Base-by-base conservation (phyloP, 1,139 yeast species). In the Kurtzmaniella natalensis region DNA sequence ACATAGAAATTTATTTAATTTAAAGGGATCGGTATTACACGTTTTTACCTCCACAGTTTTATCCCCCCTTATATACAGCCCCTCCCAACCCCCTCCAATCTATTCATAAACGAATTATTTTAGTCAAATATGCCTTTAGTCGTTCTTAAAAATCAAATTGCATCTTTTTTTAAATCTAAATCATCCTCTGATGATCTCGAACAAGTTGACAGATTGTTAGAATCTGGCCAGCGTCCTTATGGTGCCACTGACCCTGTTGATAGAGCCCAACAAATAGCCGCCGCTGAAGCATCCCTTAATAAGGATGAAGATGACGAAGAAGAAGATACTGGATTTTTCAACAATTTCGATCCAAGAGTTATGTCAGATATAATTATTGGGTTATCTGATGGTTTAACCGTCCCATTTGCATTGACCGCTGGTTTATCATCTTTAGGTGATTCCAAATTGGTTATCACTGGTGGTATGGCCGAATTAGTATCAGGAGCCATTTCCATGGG, bases 401-500 rank as follows among this genome's bases (percentile, higher is more conserved):
- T 83, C 31, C 94, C 94, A 14, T 83, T 83, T 65, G 92, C 94
- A 5, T 68, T 83, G 46, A 83, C 92, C 4, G 92, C 94, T 0
- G 94, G 92, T 28, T 66, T 83, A 38, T 81, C 88, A 1, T 80
- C 88, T 1, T 64, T 83, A 38, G 94, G 94, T 38, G 82, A 81
- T 50, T 64, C 88, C 11, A 78, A 71, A 51, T 65, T 83, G 49
- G 94, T 83, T 25, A 81, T 83, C 35, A 81, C 92, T 16, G 94
- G 92, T 68, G 94, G 92, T 25, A 76, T 83, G 75, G 92, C 92
- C 3, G 94, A 83, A 57, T 66, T 83, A 49, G 85, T 83, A 4
- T 78, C 87, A 4, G 94, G 94, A 28, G 86, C 92, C 29, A 82
- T 83, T 28, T 81, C 89, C 17, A 83, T 83, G 94, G 94, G 94